Conservation (phyloP, 305 asterid species). For the Plantago rigida region DNA sequence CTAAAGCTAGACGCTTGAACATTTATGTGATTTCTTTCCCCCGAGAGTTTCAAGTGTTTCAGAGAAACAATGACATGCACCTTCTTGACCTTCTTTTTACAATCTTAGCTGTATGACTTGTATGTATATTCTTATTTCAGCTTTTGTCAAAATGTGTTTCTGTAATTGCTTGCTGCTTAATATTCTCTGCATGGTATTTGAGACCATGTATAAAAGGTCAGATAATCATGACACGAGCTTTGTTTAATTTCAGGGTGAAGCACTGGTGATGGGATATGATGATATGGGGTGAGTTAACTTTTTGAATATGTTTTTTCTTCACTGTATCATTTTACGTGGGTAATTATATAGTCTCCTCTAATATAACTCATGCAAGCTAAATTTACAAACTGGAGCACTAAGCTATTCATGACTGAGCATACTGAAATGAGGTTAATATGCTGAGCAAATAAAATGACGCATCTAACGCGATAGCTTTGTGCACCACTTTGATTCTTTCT, state of each 20-base stretch:
- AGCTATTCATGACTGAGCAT: neutral
- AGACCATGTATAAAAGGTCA: slow-evolving; percentile 17
- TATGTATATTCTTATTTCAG: slow-evolving; percentile 18
- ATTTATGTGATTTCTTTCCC: neutral
- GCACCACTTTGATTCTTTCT: no score
- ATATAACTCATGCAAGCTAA: slow-evolving; percentile 2
- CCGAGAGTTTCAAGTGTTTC: neutral
- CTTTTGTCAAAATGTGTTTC: slow-evolving; percentile 12
- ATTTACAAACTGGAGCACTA: slow-evolving; percentile 10
- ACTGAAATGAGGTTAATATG: neutral
- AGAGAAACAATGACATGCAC: neutral
- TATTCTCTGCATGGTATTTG: neutral
- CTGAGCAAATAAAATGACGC: neutral
- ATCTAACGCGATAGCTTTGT: no score
- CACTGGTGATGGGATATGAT: slow-evolving; percentile 96
- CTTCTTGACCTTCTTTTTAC: slow-evolving; percentile 10
- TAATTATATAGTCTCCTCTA: slow-evolving; percentile 21
- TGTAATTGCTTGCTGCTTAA: slow-evolving; percentile 21
- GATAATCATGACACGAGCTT: slow-evolving; percentile 28
- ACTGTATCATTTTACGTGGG: slow-evolving; percentile 8
- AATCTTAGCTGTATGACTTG: slow-evolving; percentile 11
- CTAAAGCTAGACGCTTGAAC: neutral
- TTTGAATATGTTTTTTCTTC: slow-evolving; percentile 16
- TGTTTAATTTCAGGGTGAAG: slow-evolving; percentile 78
- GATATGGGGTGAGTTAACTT: slow-evolving; percentile 85